Conservation (phyloP, 176 grass and related monocot genomes). For the Oryza nivara region DNA sequence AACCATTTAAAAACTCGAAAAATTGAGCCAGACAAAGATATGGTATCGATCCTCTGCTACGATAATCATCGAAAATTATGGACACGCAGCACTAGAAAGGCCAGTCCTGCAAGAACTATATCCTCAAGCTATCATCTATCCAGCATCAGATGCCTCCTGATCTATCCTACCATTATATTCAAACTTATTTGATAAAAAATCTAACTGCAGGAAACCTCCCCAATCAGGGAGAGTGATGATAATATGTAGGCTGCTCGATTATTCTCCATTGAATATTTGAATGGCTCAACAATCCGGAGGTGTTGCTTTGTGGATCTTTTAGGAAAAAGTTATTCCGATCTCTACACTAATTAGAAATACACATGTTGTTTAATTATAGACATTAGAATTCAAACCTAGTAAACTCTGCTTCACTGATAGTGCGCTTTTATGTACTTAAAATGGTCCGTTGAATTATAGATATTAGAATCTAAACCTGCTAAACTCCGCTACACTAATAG, state of each 20-base stretch:
- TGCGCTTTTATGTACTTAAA: not conserved
- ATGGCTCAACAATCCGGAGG: not conserved
- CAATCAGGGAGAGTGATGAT: not conserved
- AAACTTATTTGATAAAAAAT: slow-evolving; percentile 14
- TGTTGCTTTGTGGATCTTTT: not conserved
- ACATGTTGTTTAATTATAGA: too few relatives aligned
- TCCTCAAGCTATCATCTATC: slow-evolving; percentile 18
- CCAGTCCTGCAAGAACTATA: not conserved
- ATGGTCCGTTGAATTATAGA: not conserved
- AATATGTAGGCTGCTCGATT: not conserved
- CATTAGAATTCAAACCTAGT: too few relatives aligned
- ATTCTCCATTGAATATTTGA: too few relatives aligned
- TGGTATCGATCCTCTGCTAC: not conserved
- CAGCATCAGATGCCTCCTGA: slow-evolving; percentile 40
- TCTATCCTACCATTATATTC: not conserved
- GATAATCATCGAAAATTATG: slow-evolving; percentile 20
- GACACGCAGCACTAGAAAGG: slow-evolving; percentile 1
- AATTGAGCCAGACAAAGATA: slow-evolving; percentile 33
- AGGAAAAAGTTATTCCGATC: not conserved
- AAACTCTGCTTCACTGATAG: not conserved
- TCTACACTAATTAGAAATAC: not conserved
- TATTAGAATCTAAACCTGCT: too few relatives aligned
- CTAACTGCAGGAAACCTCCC: not conserved
- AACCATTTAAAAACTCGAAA: not conserved
- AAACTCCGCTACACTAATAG: not conserved